phyloP scores from a whole-genome alignment of 176 grass and related monocot genomes.

The Cenchrus americanus region DNA sequence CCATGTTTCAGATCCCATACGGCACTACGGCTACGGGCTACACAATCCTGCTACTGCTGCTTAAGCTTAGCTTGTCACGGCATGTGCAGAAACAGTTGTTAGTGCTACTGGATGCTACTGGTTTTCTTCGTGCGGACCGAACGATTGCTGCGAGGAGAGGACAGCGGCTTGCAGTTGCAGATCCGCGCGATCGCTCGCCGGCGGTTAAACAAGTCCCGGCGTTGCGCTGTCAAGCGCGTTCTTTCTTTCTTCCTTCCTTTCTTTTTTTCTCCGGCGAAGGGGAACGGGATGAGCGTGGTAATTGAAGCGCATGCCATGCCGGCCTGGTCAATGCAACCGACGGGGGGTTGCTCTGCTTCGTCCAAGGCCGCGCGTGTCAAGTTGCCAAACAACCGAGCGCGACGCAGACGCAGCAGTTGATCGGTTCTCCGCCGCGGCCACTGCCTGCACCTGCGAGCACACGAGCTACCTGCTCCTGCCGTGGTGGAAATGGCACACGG shows the following conservation, averaged over 20 bases:
- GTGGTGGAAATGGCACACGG: neutral
- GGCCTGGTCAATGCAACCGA: conserved; percentile 29
- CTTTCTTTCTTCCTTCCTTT: neutral
- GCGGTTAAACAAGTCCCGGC: neutral
- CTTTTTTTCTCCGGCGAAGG: neutral
- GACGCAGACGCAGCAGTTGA: neutral
- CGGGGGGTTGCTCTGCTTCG: neutral
- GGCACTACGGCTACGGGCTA: neutral
- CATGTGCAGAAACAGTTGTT: conserved; percentile 21
- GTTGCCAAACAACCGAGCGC: neutral
- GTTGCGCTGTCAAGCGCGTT: neutral
- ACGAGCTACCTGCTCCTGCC: neutral
- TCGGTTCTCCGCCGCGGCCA: neutral
- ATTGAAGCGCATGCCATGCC: neutral
- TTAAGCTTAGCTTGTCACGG: neutral
- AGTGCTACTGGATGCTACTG: too few species aligned
- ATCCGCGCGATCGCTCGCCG: neutral
- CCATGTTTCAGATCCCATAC: neutral
- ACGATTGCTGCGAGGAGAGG: neutral
- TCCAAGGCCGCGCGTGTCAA: neutral
- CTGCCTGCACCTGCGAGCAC: neutral
- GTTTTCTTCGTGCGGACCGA: neutral
- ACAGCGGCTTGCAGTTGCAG: neutral
- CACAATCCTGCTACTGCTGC: neutral
- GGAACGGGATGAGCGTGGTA: too few species aligned